These are phyloP conservation scores for Hypoxylon sp. DNA, from an alignment of 2,329 filamentous ascomycete species.

Conservation along the genomic window DNA sequence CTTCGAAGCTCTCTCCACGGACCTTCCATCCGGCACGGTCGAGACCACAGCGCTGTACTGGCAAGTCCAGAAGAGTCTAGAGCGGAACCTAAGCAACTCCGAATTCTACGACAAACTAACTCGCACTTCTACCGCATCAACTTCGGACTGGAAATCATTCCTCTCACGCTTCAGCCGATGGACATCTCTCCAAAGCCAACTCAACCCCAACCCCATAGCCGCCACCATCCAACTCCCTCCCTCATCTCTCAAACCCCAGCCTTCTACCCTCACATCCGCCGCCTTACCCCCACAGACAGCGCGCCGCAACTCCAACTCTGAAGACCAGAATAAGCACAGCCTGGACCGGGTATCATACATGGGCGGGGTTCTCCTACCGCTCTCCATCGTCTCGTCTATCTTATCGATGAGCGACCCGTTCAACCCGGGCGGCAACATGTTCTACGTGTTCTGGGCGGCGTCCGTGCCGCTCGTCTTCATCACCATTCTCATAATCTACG, in stretches of 20 bases:
- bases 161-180: slow-evolving; percentile 53
- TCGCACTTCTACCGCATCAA: background rate
- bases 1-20: slow-evolving; percentile 53
- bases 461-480: slow-evolving; percentile 58
- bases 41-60: slow-evolving; percentile 49
- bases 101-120: slow-evolving; percentile 13
- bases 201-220: slow-evolving; percentile 32
- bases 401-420: slow-evolving; percentile 64
- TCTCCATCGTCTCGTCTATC: slow-evolving; percentile 64
- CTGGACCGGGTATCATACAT: slow-evolving; percentile 66
- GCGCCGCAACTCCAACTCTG: slow-evolving; percentile 3
- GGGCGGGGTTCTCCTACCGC: slow-evolving; percentile 64
- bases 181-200: slow-evolving; percentile 46
- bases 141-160: slow-evolving; percentile 54
- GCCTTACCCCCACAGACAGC: background rate
- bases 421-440: slow-evolving; percentile 59
- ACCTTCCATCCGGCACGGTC: slow-evolving; percentile 8
- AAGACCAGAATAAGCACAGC: slow-evolving; percentile 58
- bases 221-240: slow-evolving; percentile 13
- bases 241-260: slow-evolving; percentile 24
- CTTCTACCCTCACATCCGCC: background rate
- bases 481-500: slow-evolving; percentile 63
- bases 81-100: slow-evolving; percentile 55
- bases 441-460: slow-evolving; percentile 67
- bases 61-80: slow-evolving; percentile 54